phyloP scores from a whole-genome alignment of 139 green algal genomes.

The Zygnema cylindricum region DNA sequence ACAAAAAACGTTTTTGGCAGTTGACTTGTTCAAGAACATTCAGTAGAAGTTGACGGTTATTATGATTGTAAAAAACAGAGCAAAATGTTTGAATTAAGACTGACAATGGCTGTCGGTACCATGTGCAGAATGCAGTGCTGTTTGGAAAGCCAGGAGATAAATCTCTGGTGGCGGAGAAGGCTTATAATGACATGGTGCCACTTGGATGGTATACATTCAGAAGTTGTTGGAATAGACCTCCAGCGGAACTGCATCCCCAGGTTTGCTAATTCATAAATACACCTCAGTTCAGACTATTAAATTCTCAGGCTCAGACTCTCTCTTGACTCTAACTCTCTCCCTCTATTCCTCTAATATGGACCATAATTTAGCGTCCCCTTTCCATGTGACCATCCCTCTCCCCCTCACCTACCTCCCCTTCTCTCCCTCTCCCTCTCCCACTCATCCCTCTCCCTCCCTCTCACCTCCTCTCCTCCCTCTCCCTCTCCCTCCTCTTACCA shows the following conservation, averaged over 20 bases:
- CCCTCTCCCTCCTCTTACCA: constrained; percentile 4
- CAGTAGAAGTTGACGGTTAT: too few species aligned
- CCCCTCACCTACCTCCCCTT: too few species aligned
- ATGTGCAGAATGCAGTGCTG: constrained; percentile 19
- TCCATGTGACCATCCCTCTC: not conserved
- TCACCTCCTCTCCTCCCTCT: not conserved
- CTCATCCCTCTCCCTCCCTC: too few species aligned
- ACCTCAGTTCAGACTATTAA: too few species aligned
- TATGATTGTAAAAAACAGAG: too few species aligned
- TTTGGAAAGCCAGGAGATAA: constrained; percentile 24
- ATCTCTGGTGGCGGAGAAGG: not conserved
- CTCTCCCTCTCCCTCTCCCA: too few species aligned
- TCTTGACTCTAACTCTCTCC: not conserved
- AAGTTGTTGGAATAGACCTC: constrained; percentile 22
- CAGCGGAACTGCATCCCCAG: constrained; percentile 26
- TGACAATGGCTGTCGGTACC: too few species aligned
- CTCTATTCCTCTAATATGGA: not conserved
- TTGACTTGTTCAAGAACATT: too few species aligned
- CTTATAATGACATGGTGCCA: constrained; percentile 36
- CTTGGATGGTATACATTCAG: constrained; percentile 42
- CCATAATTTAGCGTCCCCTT: not conserved
- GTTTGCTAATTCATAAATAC: not conserved
- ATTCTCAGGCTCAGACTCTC: too few species aligned
- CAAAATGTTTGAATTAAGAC: too few species aligned
- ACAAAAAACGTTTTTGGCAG: too few species aligned